phyloP scores from a whole-genome alignment of 257 asterid species.

The Solanum chilense region DNA sequence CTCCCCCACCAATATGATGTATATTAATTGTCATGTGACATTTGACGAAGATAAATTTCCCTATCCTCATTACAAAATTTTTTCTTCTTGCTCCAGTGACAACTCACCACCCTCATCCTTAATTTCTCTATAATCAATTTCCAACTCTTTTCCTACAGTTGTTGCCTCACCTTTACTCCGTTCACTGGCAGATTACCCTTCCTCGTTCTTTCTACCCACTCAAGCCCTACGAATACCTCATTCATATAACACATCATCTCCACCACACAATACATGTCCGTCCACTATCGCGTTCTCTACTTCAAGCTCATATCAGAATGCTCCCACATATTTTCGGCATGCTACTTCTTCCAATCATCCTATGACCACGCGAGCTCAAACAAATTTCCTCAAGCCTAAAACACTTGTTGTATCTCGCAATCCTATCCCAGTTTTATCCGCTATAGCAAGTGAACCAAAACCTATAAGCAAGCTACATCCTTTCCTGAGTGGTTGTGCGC shows the following conservation, averaged over 20 bases:
- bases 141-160: too few relatives aligned
- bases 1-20: too few relatives aligned
- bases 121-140: too few relatives aligned
- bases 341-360: neutral
- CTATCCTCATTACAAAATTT: too few relatives aligned
- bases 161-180: too few relatives aligned
- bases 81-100: too few relatives aligned
- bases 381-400: neutral
- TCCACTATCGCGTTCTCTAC: neutral
- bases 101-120: too few relatives aligned
- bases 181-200: too few relatives aligned
- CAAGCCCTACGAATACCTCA: too few relatives aligned
- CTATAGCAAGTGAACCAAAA: neutral
- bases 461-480: neutral
- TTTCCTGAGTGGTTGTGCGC: neutral
- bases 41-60: too few relatives aligned
- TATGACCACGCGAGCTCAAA: neutral
- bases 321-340: neutral
- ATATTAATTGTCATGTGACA: too few relatives aligned
- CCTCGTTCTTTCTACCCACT: too few relatives aligned
- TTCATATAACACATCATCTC: neutral
- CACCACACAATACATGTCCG: neutral
- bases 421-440: neutral
- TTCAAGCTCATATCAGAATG: neutral
- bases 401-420: neutral